Base-by-base conservation (phyloP, 1,284 basidiomycete genomes). In the Ceratorhiza oryzae-sativae region DNA sequence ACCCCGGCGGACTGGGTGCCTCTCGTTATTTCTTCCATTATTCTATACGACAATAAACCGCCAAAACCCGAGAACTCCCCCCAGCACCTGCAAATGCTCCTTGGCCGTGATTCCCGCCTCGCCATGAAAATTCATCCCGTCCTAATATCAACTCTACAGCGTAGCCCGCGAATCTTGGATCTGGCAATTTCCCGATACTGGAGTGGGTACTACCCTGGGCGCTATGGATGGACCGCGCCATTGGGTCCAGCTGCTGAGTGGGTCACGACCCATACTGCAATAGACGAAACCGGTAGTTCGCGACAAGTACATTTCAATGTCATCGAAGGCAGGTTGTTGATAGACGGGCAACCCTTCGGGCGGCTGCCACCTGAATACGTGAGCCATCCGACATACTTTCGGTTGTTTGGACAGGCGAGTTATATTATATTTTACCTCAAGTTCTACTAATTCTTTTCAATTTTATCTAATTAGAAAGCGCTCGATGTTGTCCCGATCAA, bases 381-480 rank as follows among this genome's bases (percentile, higher is more conserved):
- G 32, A 6, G 46, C 18, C 73, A 74, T 55, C 65, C 74, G 20
- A 71, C 63, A 1, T 75, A 75, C 34, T 13, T 32, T 15, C 48
- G 72, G 18, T 20, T 74, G n/a, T 75, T 75, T 58, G 74, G 74
- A 20, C 45, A 60, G 46, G 74, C 74, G 48, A n/a, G 76, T 45
- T 45, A 49, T n/a, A 15, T 27, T 1, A 30, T 45, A 18, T 45
- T 18, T 55, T 34, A 12, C n/a, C 34, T 12, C 25, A n/a, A 32
- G 25, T 32, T 12, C 15, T 34, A 15, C n/a, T 34, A 4, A 51
- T 23, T 6, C 27, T 55, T 18, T 15, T 32, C 10, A 32, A 34
- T 8, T 12, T 25, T 27, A 32, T 20, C 18, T 8, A 4, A 60
- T 23, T 34, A 68, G 65, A 68, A 56, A 68, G 41, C 58, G 10